Conservation (phyloP, 2,329 filamentous ascomycete species). For the Trichoderma harzianum region DNA sequence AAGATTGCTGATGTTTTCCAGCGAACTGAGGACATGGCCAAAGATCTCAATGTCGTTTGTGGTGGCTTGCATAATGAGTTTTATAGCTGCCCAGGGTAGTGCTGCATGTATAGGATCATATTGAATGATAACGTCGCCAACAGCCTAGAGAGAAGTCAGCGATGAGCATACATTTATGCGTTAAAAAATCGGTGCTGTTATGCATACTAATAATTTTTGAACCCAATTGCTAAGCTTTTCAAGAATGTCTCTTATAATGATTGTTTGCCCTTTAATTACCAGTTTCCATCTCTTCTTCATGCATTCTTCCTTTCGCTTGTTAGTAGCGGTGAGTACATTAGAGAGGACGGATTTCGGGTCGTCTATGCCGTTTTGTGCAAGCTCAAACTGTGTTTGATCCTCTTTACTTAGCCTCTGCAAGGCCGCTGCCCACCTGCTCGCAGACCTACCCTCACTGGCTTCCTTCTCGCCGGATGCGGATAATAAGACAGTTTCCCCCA, state of each 20-base stretch:
- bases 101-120: slow-evolving; percentile 17
- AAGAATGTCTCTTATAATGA: neutral
- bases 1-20: slow-evolving; percentile 3
- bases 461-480: neutral
- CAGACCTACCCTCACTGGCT: neutral
- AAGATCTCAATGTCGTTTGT: neutral
- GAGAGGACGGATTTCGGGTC: neutral
- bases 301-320: slow-evolving; percentile 2
- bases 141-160: neutral
- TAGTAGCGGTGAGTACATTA: neutral
- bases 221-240: slow-evolving; percentile 1
- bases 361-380: neutral
- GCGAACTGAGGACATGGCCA: slow-evolving; percentile 1
- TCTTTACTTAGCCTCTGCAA: neutral
- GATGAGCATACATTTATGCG: neutral
- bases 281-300: slow-evolving; percentile 2
- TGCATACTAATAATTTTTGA: neutral
- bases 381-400: neutral
- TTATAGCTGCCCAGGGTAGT: slow-evolving; percentile 21
- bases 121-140: slow-evolving; percentile 16
- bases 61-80: neutral
- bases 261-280: neutral
- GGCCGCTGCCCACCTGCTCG: neutral
- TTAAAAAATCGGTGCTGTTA: neutral
- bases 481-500: neutral